phyloP scores from a whole-genome alignment of 2,329 filamentous ascomycete species.

The Fusarium sp. region DNA sequence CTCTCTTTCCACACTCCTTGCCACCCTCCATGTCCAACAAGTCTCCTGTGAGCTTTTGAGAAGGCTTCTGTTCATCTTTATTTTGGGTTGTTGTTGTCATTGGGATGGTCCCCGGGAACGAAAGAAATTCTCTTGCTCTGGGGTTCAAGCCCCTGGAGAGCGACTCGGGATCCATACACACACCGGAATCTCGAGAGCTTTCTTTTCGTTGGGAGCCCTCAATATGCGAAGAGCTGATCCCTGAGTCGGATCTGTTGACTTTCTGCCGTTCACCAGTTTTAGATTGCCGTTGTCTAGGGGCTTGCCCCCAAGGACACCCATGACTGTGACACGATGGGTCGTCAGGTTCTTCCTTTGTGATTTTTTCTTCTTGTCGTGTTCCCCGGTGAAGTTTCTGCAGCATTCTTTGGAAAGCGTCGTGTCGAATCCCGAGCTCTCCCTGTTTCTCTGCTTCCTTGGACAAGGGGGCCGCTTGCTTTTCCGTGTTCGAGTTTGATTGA shows the following conservation, averaged over 20 bases:
- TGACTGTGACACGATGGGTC: neutral
- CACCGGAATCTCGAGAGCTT: constrained; percentile 33
- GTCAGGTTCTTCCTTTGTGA: neutral
- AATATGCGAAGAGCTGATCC: constrained; percentile 1
- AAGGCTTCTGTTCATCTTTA: neutral
- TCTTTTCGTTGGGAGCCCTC: constrained; percentile 7
- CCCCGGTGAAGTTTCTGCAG: constrained; percentile 43
- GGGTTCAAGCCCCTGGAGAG: constrained; percentile 46
- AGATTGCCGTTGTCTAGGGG: neutral
- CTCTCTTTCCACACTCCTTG: neutral
- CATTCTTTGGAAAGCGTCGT: constrained; percentile 45
- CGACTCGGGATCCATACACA: constrained; percentile 15
- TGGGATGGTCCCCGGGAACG: constrained; percentile 30
- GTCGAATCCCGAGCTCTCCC: constrained; percentile 22
- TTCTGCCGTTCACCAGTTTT: neutral
- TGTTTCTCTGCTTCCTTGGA: neutral
- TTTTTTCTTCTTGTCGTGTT: neutral
- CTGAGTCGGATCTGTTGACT: constrained; percentile 16
- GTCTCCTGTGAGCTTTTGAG: neutral
- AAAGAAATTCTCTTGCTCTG: constrained; percentile 51
- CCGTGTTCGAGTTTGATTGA: neutral
- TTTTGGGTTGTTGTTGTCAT: neutral
- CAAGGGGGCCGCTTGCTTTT: neutral
- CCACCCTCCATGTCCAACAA: neutral
- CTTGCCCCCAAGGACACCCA: constrained; percentile 4